Evolutionary conservation across 768 basidiomycete genomes (phyloP).

Genomic region (Terana coerulea): DNA sequence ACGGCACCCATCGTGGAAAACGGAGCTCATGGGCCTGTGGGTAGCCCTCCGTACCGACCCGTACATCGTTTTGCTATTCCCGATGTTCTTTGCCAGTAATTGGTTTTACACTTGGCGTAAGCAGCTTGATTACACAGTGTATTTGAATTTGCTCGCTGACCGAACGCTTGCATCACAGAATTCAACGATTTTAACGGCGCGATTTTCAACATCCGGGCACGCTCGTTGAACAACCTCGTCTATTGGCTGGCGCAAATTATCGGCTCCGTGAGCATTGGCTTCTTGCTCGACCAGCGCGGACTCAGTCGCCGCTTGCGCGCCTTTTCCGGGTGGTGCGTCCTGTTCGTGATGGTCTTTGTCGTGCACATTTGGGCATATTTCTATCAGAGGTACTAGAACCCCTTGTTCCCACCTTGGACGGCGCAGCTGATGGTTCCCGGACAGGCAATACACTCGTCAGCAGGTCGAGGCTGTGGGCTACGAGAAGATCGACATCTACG

Average conservation of each 20-base stretch:
- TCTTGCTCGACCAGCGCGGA: constrained; percentile 55
- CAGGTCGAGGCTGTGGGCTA: constrained; percentile 29
- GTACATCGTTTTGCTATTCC: constrained; percentile 70
- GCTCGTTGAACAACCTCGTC: constrained; percentile 71
- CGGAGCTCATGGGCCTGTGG: constrained; percentile 68
- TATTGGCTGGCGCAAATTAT: constrained; percentile 81
- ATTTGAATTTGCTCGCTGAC: background rate
- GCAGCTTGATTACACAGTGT: background rate
- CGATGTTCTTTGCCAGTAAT: constrained; percentile 82
- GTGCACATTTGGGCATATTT: constrained; percentile 75
- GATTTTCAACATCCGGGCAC: constrained; percentile 75
- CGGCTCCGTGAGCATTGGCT: constrained; percentile 68
- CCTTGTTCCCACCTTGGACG: no score
- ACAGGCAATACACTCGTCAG: constrained; percentile 54
- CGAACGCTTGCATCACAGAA: constrained; percentile 36
- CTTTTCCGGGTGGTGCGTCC: constrained; percentile 60
- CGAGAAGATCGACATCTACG: constrained; percentile 56
- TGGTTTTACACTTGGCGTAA: constrained; percentile 86
- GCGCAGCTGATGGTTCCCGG: background rate
- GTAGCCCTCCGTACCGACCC: constrained; percentile 68
- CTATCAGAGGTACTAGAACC: constrained; percentile 35
- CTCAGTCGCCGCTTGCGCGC: constrained; percentile 67
- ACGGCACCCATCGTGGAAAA: constrained; percentile 74
- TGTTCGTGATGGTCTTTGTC: constrained; percentile 60
- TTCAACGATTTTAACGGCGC: constrained; percentile 80